Base-by-base conservation (phyloP, 1,284 basidiomycete species). In the Ganoderma lucidum region DNA sequence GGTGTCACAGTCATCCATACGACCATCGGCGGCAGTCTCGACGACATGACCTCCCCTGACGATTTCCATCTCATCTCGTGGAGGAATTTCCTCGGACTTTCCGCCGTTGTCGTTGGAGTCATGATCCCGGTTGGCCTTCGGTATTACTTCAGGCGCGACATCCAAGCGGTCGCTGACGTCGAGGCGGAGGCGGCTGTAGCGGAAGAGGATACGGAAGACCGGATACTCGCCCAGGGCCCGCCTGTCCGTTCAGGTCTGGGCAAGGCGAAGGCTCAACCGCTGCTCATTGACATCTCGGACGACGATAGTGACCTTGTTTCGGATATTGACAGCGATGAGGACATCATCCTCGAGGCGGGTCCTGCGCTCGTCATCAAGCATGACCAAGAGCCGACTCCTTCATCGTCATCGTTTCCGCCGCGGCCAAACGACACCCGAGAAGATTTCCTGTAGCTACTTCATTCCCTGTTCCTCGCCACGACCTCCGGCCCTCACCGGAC, bases 1-100 rank as follows among this genome's bases (percentile, higher is more conserved):
- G 96, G 96, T 59, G 93, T 97, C 48, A 91, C 90, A 0, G 93
- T 97, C 71, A 99, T 99, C 76, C 97, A 99, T 79, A 96, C 95
- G 0, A 96, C 96, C 15, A 97, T 99, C 73, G 97, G 97, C 2
- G 93, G 94, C 23, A 93, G 94, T 12, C 86, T 99, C 39, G 97
- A 98, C 75, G 90, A 96, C 72, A 98, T 99, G 96, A 97, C 97
- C 4, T 92, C 90, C 51, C 86, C 96, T 0, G 93, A 90, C 51
- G 97, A 98, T 79, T 98, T 99, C 80, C 91, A 97, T 78, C 86
- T 99, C 64, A 89, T 99, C 73, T 97, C 93, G 66, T 92, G 91
- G 87, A 88, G 89, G 73, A 98, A 98, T 81, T 92, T 95, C 75
- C 85, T 97, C 71, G 89, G 93, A 19, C 84, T 97, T 32, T 85